Evolutionary conservation across 495 filamentous ascomycete species (phyloP).

Genomic region (Penicillium diatomitis): DNA sequence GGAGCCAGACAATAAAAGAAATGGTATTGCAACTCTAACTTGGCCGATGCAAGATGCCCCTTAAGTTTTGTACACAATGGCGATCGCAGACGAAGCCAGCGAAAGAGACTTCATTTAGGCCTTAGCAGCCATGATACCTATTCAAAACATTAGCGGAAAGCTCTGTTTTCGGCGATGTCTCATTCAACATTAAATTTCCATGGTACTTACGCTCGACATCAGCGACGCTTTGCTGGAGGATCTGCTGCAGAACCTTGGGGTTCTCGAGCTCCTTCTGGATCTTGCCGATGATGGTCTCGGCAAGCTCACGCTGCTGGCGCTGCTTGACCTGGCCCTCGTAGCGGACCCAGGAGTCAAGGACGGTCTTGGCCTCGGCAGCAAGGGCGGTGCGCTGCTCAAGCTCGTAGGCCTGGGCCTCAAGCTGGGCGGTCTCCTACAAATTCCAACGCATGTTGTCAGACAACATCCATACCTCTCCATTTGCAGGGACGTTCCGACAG

Average conservation of each 20-base stretch:
- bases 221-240: slow-evolving; percentile 85
- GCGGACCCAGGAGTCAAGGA: slow-evolving; percentile 95
- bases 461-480: too few relatives aligned
- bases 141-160: background rate
- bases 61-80: slow-evolving; percentile 42
- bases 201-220: slow-evolving; percentile 88
- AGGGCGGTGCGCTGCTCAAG: slow-evolving; percentile 90
- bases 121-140: slow-evolving; percentile 47
- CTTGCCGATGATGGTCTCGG: slow-evolving; percentile 86
- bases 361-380: slow-evolving; percentile 82
- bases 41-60: slow-evolving; percentile 34
- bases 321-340: slow-evolving; percentile 99
- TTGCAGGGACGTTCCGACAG: too few relatives aligned
- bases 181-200: background rate
- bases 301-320: slow-evolving; percentile 92
- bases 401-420: slow-evolving; percentile 93
- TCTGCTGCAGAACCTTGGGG: slow-evolving; percentile 88
- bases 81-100: slow-evolving; percentile 26
- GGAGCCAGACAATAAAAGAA: slow-evolving; percentile 2
- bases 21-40: slow-evolving; percentile 38
- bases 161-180: background rate
- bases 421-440: slow-evolving; percentile 81
- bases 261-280: slow-evolving; percentile 97
- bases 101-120: slow-evolving; percentile 35
- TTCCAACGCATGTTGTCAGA: slow-evolving; percentile 3